These are phyloP conservation scores for Fusarium staphyleae DNA, from an alignment of 2,329 filamentous ascomycete species.

Conservation along the genomic window DNA sequence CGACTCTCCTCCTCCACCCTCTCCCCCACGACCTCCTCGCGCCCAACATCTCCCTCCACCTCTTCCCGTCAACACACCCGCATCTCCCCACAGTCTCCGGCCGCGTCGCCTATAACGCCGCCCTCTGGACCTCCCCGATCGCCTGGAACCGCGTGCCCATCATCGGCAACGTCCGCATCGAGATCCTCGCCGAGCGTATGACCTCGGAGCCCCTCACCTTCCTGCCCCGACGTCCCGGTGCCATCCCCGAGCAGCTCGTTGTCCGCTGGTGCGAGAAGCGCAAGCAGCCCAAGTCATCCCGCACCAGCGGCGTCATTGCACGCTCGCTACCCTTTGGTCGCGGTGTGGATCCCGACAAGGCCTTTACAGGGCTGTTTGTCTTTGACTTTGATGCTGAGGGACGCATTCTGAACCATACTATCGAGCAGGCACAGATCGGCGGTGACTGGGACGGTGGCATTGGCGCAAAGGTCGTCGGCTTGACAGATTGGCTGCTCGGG, in stretches of 20 bases:
- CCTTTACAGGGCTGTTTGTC: conserved; percentile 90
- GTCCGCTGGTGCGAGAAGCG: conserved; percentile 79
- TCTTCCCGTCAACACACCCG: conserved; percentile 80
- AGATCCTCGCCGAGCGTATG: conserved; percentile 91
- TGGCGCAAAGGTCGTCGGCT: conserved; percentile 83
- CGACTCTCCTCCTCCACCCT: conserved; percentile 70
- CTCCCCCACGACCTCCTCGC: conserved; percentile 78
- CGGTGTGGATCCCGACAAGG: conserved; percentile 65
- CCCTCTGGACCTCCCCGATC: conserved; percentile 93
- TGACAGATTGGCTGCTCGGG: conserved; percentile 94
- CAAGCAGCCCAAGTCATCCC: conserved; percentile 25
- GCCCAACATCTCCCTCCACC: conserved; percentile 73
- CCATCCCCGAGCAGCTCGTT: conserved; percentile 78
- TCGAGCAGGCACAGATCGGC: conserved; percentile 89
- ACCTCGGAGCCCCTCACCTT: conserved; percentile 63
- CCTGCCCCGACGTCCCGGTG: conserved; percentile 59
- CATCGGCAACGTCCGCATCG: conserved; percentile 85
- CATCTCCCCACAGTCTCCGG: conserved; percentile 93
- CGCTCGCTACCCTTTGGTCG: conserved; percentile 51
- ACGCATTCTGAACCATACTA: conserved; percentile 84
- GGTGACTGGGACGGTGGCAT: conserved; percentile 81
- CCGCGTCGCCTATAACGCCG: conserved; percentile 87
- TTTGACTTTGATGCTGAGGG: conserved; percentile 95
- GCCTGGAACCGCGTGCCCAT: conserved; percentile 94
- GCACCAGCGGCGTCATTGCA: conserved; percentile 49